Evolutionary conservation across 2,329 filamentous ascomycete genomes (phyloP), one percentile per base, ranked within the genome.

Genomic region (Trichoderma guizhouense): DNA sequence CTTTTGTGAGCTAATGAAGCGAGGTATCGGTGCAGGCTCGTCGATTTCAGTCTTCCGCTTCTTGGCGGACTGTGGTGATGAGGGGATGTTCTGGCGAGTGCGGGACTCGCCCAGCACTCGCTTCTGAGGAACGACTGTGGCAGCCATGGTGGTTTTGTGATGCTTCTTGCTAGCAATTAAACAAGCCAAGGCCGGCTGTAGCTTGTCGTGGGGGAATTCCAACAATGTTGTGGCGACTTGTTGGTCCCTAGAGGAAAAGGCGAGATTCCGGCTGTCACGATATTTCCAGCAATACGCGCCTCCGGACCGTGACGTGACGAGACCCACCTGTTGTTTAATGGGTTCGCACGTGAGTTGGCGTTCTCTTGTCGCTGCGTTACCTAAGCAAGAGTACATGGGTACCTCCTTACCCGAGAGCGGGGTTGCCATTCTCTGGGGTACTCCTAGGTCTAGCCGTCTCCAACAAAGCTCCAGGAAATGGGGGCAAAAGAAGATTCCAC

Each of bases 21-120:
- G 86, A 36, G 85, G 71, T 5, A 85, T 83, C 18, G 86, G 88
- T 3, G 87, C 87, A 5, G 87, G 88, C 30, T 87, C 84, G 32
- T 85, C 82, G 7, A 86, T 81, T 55, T 96, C 93, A 72, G 97
- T 86, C 82, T 93, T 97, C 74, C 93, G 88, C 83, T 96, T 97
- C 86, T 98, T 98, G 66, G 88, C 83, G 1, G 90, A 83, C 4
- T 83, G 79, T 3, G 86, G 84, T 18, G 90, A 88, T 1, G 87
- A 84, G 74, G 87, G 80, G 72, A 89, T 85, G 78, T 92, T 92
- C 76, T 87, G 87, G 73, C 88, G 87, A 75, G 87, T 86, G 77
- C 87, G 92, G 72, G 90, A 89, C 73, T 94, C 92, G 75, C 87
- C 90, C 63, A 94, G 85, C 76, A 92, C 89, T 78, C 92, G 89